phyloP scores from a whole-genome alignment of 2,329 filamentous ascomycete genomes.

The Venturia effusa region DNA sequence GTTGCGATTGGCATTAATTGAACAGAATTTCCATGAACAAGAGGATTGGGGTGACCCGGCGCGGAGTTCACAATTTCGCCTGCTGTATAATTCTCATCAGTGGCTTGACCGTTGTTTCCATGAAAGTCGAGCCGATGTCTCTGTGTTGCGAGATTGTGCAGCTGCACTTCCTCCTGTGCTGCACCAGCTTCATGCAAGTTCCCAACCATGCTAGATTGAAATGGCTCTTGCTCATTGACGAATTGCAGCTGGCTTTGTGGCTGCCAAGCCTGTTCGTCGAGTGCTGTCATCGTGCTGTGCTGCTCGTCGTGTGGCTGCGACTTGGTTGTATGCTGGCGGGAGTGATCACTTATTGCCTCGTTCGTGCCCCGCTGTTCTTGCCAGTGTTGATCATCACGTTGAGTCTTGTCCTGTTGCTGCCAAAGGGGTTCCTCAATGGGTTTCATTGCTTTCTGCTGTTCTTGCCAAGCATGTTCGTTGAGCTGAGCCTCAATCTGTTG shows the following conservation, averaged over 20 bases:
- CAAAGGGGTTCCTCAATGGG: neutral
- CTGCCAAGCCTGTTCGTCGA: neutral
- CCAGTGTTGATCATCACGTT: neutral
- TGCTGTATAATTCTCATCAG: neutral
- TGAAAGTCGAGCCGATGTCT: neutral
- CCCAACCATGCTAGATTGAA: neutral
- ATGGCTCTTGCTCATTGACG: neutral
- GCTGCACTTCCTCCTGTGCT: neutral
- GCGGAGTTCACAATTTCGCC: neutral
- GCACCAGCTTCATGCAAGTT: neutral
- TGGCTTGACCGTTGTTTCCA: neutral
- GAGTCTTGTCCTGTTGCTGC: neutral
- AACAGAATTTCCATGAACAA: neutral
- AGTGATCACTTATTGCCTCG: neutral
- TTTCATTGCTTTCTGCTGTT: neutral
- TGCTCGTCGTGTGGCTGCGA: neutral
- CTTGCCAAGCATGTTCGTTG: neutral
- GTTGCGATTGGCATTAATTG: neutral
- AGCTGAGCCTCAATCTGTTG: neutral
- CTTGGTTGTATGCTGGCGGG: neutral
- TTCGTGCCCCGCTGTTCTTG: neutral
- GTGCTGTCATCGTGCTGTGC: neutral
- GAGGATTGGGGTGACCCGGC: neutral
- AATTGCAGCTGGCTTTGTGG: neutral
- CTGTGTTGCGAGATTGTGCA: neutral